phyloP scores from a whole-genome alignment of 2,329 filamentous ascomycete species.

The Sporothrix brasiliensis region DNA sequence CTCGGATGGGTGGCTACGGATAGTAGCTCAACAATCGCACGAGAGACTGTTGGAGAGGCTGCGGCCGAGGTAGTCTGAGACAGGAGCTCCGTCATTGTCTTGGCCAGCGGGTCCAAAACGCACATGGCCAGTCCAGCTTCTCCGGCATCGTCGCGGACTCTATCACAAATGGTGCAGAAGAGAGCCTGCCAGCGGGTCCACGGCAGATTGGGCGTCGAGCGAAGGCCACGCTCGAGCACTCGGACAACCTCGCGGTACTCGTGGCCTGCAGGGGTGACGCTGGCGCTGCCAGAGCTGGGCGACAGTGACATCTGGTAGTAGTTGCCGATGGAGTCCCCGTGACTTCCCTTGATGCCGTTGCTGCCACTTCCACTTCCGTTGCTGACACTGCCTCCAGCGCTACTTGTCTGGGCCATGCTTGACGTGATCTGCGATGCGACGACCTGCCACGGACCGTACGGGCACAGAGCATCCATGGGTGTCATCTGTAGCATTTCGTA shows the following conservation, averaged over 20 bases:
- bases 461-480: slow-evolving; percentile 50
- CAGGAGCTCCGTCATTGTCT: slow-evolving; percentile 50
- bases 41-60: slow-evolving; percentile 41
- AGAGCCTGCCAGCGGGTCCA: slow-evolving; percentile 56
- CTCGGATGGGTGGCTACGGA: slow-evolving; percentile 57
- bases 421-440: slow-evolving; percentile 52
- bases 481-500: slow-evolving; percentile 56
- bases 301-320: slow-evolving; percentile 31
- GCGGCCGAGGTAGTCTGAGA: slow-evolving; percentile 35
- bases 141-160: slow-evolving; percentile 65
- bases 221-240: slow-evolving; percentile 66
- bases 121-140: slow-evolving; percentile 67
- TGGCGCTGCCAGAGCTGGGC: slow-evolving; percentile 13
- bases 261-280: slow-evolving; percentile 58
- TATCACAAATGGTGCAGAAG: slow-evolving; percentile 59
- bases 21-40: slow-evolving; percentile 50
- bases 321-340: not conserved
- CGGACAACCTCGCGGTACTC: slow-evolving; percentile 71
- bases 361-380: slow-evolving; percentile 28
- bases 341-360: slow-evolving; percentile 17
- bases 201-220: slow-evolving; percentile 53
- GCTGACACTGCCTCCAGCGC: not conserved
- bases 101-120: slow-evolving; percentile 72
- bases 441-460: slow-evolving; percentile 57
- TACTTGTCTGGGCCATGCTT: slow-evolving; percentile 46